phyloP scores from a whole-genome alignment of 345 rosid species.

The Ceriops zippeliana region DNA sequence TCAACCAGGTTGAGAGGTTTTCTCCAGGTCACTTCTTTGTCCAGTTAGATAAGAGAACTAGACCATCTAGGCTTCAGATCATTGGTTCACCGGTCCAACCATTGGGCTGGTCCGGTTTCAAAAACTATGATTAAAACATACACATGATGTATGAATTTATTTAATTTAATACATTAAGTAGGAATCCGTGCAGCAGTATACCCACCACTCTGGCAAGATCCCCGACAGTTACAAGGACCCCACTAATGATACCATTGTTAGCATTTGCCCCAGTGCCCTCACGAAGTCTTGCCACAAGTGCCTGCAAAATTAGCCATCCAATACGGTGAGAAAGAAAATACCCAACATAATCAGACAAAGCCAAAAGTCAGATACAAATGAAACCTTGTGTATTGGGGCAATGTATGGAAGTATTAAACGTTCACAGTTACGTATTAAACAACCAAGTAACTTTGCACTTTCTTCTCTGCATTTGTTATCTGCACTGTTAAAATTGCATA shows the following conservation, averaged over 20 bases:
- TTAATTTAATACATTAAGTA: background rate
- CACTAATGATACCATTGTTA: slow-evolving; percentile 79
- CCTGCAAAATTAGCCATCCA: slow-evolving; percentile 49
- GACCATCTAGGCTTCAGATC: too few species aligned
- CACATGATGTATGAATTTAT: too few species aligned
- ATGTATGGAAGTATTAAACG: slow-evolving; percentile 83
- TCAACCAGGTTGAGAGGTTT: too few species aligned
- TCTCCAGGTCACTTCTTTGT: too few species aligned
- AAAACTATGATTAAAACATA: background rate
- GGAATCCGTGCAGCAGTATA: slow-evolving; percentile 13
- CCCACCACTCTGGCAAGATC: slow-evolving; percentile 99
- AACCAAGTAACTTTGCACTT: slow-evolving; percentile 94
- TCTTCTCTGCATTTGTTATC: slow-evolving; percentile 98
- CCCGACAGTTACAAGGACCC: slow-evolving; percentile 96
- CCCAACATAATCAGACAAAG: background rate
- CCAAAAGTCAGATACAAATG: slow-evolving; percentile 17
- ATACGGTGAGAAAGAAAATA: slow-evolving; percentile 2
- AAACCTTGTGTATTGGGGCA: slow-evolving; percentile 96
- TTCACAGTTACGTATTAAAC: slow-evolving; percentile 96
- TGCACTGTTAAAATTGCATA: slow-evolving; percentile 73
- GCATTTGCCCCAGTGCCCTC: slow-evolving; percentile 86
- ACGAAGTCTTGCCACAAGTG: slow-evolving; percentile 85
- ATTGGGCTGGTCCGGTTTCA: too few species aligned
- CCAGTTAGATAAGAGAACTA: too few species aligned
- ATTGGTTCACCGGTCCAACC: too few species aligned